A percentile compares a stretch with the other conserved stretches of the same genome.
Conservation (phyloP, 495 filamentous ascomycete species). For the Viridothelium virens region DNA sequence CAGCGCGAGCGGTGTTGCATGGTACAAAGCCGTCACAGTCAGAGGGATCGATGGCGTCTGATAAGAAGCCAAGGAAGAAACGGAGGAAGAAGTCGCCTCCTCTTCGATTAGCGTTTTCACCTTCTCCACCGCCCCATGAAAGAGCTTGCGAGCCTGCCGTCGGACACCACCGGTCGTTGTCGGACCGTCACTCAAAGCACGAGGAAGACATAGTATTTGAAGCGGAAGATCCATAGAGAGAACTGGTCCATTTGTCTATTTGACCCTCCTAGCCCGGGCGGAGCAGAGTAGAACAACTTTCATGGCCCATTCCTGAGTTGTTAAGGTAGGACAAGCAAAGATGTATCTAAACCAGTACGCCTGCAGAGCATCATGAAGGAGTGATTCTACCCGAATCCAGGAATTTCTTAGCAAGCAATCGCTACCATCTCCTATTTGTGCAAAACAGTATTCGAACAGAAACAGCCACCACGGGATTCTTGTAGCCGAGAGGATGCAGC, state of each 20-base stretch:
- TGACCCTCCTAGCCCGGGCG: too few relatives aligned
- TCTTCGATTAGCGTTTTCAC: not conserved
- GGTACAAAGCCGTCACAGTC: not conserved
- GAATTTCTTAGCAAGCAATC: too few relatives aligned
- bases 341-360: too few relatives aligned
- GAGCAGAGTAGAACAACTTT: too few relatives aligned
- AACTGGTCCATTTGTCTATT: not conserved
- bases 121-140: conserved; percentile 1
- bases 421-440: too few relatives aligned
- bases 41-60: not conserved
- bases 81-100: conserved; percentile 3
- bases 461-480: too few relatives aligned
- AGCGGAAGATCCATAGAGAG: not conserved
- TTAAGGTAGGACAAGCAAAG: too few relatives aligned
- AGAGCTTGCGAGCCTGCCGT: not conserved
- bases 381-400: too few relatives aligned
- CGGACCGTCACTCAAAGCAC: not conserved
- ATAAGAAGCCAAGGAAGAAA: conserved; percentile 3
- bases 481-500: too few relatives aligned
- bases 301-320: too few relatives aligned
- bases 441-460: too few relatives aligned
- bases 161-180: not conserved
- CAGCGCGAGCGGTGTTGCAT: not conserved
- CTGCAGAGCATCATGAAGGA: too few relatives aligned
- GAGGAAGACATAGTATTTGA: conserved; percentile 4